Percentiles rank a stretch among this genome's conserved stretches.
These are phyloP conservation scores for Naematelia aurantialba DNA, from an alignment of 768 basidiomycete genomes.

Conservation along the genomic window DNA sequence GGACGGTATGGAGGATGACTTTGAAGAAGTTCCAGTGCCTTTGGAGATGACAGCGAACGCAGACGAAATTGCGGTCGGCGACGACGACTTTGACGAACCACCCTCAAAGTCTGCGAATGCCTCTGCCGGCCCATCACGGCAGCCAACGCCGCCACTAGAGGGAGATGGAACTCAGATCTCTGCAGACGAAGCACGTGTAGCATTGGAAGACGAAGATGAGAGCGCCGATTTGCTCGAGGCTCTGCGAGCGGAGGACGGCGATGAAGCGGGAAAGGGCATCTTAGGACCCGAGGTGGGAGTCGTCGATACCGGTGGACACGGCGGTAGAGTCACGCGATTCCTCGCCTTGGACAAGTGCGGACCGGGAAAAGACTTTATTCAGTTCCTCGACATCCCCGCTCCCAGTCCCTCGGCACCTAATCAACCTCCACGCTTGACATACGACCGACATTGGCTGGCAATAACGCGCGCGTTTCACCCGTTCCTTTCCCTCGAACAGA, in stretches of 20 bases:
- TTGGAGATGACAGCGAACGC: conserved; percentile 21
- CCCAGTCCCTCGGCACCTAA: conserved; percentile 20
- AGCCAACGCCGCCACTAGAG: conserved; percentile 12
- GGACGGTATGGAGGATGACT: conserved; percentile 41
- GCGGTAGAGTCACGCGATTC: conserved; percentile 62
- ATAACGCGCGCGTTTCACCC: conserved; percentile 83
- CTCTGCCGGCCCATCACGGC: neutral
- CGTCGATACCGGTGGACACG: conserved; percentile 33
- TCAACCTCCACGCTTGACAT: conserved; percentile 55
- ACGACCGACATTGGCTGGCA: conserved; percentile 90
- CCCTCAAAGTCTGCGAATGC: neutral
- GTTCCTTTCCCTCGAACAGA: conserved; percentile 60
- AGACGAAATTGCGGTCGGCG: conserved; percentile 36
- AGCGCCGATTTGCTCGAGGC: conserved; percentile 47
- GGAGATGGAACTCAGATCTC: neutral
- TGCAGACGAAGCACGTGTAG: conserved; percentile 16
- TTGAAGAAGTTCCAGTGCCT: conserved; percentile 17
- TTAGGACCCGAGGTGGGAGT: conserved; percentile 27
- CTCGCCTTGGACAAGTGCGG: conserved; percentile 89
- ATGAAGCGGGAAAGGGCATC: conserved; percentile 21
- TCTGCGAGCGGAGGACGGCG: conserved; percentile 22
- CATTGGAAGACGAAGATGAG: conserved; percentile 26
- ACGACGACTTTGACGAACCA: conserved; percentile 19
- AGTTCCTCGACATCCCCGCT: conserved; percentile 68
- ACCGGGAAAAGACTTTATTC: conserved; percentile 64